Percentiles rank a stretch among this genome's conserved stretches.
phyloP scores from a whole-genome alignment of 352 stramenopile genomes.

The Phytophthora pistaciae region DNA sequence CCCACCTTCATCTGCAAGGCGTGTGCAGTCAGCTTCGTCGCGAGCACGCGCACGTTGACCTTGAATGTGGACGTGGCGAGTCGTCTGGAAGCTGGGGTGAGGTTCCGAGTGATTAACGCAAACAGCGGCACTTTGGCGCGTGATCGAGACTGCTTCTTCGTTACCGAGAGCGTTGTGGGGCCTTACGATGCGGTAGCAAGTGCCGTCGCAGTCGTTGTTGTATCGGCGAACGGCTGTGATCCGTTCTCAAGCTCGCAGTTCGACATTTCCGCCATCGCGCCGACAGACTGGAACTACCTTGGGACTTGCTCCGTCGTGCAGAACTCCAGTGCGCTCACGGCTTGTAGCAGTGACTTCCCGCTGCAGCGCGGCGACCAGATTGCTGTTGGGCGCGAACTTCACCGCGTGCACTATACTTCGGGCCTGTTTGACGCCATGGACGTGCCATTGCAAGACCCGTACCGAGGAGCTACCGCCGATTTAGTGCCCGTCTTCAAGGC shows the following conservation, averaged over 20 bases:
- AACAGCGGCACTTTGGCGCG: conserved; percentile 68
- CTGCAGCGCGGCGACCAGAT: conserved; percentile 85
- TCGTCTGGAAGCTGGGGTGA: conserved; percentile 61
- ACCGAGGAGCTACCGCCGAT: conserved; percentile 64
- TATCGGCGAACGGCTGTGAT: conserved; percentile 61
- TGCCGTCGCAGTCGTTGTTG: conserved; percentile 53
- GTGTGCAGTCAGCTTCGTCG: conserved; percentile 64
- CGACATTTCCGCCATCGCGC: conserved; percentile 64
- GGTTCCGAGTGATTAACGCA: conserved; percentile 69
- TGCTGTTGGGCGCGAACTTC: conserved; percentile 77
- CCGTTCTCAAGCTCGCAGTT: conserved; percentile 51
- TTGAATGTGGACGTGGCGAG: conserved; percentile 68
- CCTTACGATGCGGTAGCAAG: conserved; percentile 33
- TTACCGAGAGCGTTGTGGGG: conserved; percentile 49
- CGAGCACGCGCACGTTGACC: conserved; percentile 52
- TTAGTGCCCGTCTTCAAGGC: conserved; percentile 78
- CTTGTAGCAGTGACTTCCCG: conserved; percentile 62
- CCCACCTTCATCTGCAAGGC: conserved; percentile 60
- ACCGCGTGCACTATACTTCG: conserved; percentile 66
- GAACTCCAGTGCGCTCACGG: conserved; percentile 36
- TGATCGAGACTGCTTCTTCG: conserved; percentile 76
- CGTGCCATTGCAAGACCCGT: conserved; percentile 78
- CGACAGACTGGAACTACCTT: conserved; percentile 72
- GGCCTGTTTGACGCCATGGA: conserved; percentile 62
- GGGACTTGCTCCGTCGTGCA: conserved; percentile 63